A percentile compares a stretch with the other conserved stretches of the same genome.
Evolutionary conservation across 2,329 filamentous ascomycete genomes (phyloP).

Genomic region (Trichoderma atroviride): DNA sequence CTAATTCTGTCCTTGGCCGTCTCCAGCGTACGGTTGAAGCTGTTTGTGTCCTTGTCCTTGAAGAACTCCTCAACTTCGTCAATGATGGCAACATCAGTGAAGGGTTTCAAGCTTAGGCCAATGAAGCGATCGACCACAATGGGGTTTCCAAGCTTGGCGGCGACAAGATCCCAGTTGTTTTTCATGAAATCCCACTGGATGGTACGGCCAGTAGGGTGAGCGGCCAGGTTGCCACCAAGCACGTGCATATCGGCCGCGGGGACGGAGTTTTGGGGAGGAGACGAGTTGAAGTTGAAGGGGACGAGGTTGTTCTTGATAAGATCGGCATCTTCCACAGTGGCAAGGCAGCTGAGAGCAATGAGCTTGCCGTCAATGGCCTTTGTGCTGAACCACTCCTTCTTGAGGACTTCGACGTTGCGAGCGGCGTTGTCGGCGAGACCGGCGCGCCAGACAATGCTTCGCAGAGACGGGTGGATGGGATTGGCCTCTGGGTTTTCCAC

Average conservation of each 20-base stretch:
- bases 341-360: constrained; percentile 75
- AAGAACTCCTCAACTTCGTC: constrained; percentile 86
- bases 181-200: constrained; percentile 86
- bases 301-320: constrained; percentile 68
- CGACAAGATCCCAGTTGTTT: constrained; percentile 75
- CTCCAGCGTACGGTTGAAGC: constrained; percentile 82
- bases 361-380: constrained; percentile 90
- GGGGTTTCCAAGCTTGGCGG: constrained; percentile 75
- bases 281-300: constrained; percentile 76
- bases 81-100: constrained; percentile 68
- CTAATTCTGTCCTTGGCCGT: constrained; percentile 85
- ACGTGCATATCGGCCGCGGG: constrained; percentile 86
- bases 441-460: constrained; percentile 77
- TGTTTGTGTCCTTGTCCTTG: constrained; percentile 78
- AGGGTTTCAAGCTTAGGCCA: constrained; percentile 75
- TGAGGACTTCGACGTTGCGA: constrained; percentile 70
- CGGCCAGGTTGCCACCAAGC: constrained; percentile 71
- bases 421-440: constrained; percentile 71
- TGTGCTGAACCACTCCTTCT: constrained; percentile 81
- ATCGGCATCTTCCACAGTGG: constrained; percentile 68
- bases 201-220: constrained; percentile 72
- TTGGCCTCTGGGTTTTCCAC: constrained; percentile 65
- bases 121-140: constrained; percentile 90
- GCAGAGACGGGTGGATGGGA: constrained; percentile 79
- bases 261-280: constrained; percentile 64